Conservation (phyloP, 139 green algal species). For the Raphidocelis subcapitata region DNA sequence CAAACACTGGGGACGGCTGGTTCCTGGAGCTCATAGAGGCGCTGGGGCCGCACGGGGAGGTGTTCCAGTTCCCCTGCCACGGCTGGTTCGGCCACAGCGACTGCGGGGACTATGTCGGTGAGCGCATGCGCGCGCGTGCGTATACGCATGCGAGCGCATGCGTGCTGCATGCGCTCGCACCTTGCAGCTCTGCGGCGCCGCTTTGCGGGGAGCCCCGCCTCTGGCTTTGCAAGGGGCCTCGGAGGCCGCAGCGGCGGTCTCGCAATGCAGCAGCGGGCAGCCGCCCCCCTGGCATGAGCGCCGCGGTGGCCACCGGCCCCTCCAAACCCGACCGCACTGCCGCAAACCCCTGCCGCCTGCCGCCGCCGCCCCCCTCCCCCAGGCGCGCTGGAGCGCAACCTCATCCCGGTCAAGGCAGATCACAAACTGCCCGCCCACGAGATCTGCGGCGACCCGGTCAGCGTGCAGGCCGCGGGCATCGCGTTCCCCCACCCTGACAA, state of each 20-base stretch:
- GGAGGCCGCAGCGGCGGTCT: not conserved
- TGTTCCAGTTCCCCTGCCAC: conserved; percentile 78
- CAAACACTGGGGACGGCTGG: conserved; percentile 62
- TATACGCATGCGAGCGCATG: not conserved
- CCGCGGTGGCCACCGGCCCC: too few relatives aligned
- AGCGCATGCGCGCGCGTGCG: not conserved
- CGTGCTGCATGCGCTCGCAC: not conserved
- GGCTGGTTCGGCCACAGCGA: conserved; percentile 83
- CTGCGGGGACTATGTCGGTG: conserved; percentile 54
- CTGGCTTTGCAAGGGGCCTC: not conserved
- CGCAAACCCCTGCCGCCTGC: too few relatives aligned
- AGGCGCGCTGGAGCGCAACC: conserved; percentile 65
- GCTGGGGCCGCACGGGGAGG: conserved; percentile 38
- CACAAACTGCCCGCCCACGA: conserved; percentile 7
- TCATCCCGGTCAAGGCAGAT: conserved; percentile 44
- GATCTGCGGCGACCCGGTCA: conserved; percentile 28
- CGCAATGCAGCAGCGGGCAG: conserved; percentile 3
- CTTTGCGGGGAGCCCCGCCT: not conserved
- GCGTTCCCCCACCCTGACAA: conserved; percentile 92
- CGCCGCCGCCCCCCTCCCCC: not conserved
- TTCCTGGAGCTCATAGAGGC: conserved; percentile 66
- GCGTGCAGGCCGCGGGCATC: conserved; percentile 46
- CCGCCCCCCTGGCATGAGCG: too few relatives aligned
- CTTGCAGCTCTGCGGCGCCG: not conserved
- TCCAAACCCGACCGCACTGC: too few relatives aligned